A percentile compares a stretch with the other conserved stretches of the same genome.
These are phyloP conservation scores for Teratosphaeria destructans DNA, from an alignment of 2,329 filamentous ascomycete genomes.

Conservation along the genomic window DNA sequence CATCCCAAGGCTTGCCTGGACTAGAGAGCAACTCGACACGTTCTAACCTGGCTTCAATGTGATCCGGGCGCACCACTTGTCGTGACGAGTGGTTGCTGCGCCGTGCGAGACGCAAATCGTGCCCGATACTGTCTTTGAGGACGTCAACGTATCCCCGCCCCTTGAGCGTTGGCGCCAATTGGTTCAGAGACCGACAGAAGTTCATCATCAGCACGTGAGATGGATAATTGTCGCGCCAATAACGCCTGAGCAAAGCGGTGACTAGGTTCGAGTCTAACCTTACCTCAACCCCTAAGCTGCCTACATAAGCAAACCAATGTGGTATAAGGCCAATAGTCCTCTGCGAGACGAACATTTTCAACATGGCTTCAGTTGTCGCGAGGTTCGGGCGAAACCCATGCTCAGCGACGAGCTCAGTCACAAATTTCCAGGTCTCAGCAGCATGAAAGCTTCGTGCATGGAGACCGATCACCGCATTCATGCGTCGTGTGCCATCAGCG, in stretches of 20 bases:
- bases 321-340: slow-evolving; percentile 11
- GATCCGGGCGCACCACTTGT: background rate
- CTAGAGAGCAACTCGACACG: background rate
- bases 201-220: slow-evolving; percentile 18
- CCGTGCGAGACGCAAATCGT: slow-evolving; percentile 16
- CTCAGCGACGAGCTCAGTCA: slow-evolving; percentile 11
- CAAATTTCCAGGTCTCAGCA: slow-evolving; percentile 18
- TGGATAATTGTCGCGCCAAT: slow-evolving; percentile 17
- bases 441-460: slow-evolving; percentile 11
- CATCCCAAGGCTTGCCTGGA: slow-evolving; percentile 6
- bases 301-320: slow-evolving; percentile 15
- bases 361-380: slow-evolving; percentile 15
- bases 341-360: slow-evolving; percentile 13
- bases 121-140: slow-evolving; percentile 15
- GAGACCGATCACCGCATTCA: slow-evolving; percentile 13
- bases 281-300: slow-evolving; percentile 7
- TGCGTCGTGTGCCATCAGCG: background rate
- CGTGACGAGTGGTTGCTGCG: background rate
- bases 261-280: slow-evolving; percentile 11
- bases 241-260: slow-evolving; percentile 14
- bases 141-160: slow-evolving; percentile 9
- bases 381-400: slow-evolving; percentile 15
- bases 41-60: background rate
- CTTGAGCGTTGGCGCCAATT: slow-evolving; percentile 9
- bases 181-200: slow-evolving; percentile 14